Evolutionary conservation across 2,329 filamentous ascomycete species (phyloP), one percentile per base, ranked within the genome.

Genomic region (Pseudogymnoascus sp.): DNA sequence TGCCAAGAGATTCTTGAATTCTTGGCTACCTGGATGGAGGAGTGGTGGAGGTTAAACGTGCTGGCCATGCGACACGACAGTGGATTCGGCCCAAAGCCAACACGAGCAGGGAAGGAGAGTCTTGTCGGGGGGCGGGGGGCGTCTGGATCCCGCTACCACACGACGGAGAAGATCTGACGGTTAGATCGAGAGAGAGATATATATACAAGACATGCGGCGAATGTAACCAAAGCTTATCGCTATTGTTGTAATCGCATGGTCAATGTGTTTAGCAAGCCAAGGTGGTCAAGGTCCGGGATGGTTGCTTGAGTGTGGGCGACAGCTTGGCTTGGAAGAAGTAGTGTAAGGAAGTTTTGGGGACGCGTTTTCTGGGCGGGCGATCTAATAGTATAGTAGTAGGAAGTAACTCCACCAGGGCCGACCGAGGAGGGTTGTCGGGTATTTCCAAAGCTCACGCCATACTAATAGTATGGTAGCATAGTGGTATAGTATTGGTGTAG

Each of bases 1-100:
- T 61, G 59, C 59, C 59, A 61, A 61, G 59, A 58, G 41, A 58
- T 61, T 58, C 22, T 50, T 58, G 57, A 38, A 20, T 58, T 58
- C 57, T 58, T 58, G 57, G 57, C 57, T 58, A 39, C 57, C 57
- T 37, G 20, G 57, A 58, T 37, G 11, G 57, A 58, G 57, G 34
- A 37, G 34, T 58, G 57, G 57, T 37, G 34, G 18, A 37, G 69
- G 47, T 54, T 32, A 54, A 54, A 54, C 47, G 47, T 54, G 47
- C 28, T 54, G 47, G 47, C 47, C 47, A 54, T 54, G 47, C 47
- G 47, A 54, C 47, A 54, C 47, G 47, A 32, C 47, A 32, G 47
- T 54, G 47, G 47, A 54, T 54, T 54, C 47, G 9, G 8, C 47
- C 47, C 28, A 12, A 30, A 54, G 28, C 47, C 47, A 54, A 54